phyloP scores from a whole-genome alignment of 2,329 filamentous ascomycete species.

The Drechslerella dactyloides region DNA sequence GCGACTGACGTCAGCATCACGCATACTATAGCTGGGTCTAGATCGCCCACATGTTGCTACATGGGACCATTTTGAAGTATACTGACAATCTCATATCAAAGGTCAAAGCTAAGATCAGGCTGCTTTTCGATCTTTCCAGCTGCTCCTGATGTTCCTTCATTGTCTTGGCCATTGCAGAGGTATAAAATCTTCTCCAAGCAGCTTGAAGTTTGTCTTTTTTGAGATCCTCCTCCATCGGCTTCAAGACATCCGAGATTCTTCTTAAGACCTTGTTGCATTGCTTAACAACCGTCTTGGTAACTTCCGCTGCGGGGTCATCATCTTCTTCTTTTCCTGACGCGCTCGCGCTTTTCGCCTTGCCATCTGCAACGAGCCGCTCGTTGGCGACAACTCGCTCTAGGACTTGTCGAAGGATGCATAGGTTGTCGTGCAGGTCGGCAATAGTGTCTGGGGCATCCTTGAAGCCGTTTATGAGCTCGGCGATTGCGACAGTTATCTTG shows the following conservation, averaged over 20 bases:
- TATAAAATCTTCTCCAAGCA: background rate
- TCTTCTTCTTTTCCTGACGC: too few relatives aligned
- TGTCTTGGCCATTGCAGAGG: constrained; percentile 10
- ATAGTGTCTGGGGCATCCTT: constrained; percentile 18
- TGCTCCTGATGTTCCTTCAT: constrained; percentile 16
- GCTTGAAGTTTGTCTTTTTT: background rate
- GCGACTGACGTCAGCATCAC: background rate
- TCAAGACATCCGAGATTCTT: background rate
- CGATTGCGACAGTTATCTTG: constrained; percentile 7
- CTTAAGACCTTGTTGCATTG: background rate
- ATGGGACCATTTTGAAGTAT: background rate
- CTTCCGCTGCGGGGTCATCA: background rate
- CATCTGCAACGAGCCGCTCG: background rate
- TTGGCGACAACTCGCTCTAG: constrained; percentile 1
- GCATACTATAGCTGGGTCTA: too few relatives aligned
- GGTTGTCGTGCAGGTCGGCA: constrained; percentile 12
- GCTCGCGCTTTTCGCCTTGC: too few relatives aligned
- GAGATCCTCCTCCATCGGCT: background rate
- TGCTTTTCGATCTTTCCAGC: constrained; percentile 7
- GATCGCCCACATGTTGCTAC: too few relatives aligned
- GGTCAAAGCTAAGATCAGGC: constrained; percentile 9
- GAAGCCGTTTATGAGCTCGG: constrained; percentile 23
- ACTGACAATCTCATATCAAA: constrained; percentile 28
- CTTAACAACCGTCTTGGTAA: background rate
- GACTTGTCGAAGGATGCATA: constrained; percentile 2